These are phyloP conservation scores for Trichoderma atroviride DNA, from an alignment of 2,329 filamentous ascomycete genomes.

Conservation along the genomic window DNA sequence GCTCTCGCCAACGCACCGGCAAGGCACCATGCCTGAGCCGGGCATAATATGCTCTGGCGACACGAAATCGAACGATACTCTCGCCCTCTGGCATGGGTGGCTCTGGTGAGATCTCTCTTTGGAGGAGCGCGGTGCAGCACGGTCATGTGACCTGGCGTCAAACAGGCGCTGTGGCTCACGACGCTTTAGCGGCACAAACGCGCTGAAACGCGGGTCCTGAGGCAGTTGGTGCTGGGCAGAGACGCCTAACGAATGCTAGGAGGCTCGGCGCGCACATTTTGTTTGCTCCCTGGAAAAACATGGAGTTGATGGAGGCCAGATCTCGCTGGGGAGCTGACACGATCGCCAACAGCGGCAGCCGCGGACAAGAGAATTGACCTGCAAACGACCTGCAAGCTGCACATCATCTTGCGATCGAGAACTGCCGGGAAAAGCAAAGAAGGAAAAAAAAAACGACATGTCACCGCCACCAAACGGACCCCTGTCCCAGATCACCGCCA, in stretches of 20 bases:
- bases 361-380: not conserved
- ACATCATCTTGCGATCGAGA: not conserved
- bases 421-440: not conserved
- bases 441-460: constrained; percentile 17
- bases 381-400: not conserved
- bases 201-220: constrained; percentile 12
- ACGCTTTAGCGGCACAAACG: constrained; percentile 31
- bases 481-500: constrained; percentile 44
- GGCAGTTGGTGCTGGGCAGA: not conserved
- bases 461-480: constrained; percentile 25
- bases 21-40: not conserved
- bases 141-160: constrained; percentile 37
- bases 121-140: not conserved
- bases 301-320: not conserved
- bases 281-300: constrained; percentile 3
- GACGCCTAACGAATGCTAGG: not conserved
- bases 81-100: not conserved
- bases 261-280: not conserved
- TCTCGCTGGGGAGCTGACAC: not conserved
- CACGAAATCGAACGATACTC: not conserved
- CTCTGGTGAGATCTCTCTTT: not conserved
- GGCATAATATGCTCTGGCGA: not conserved
- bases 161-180: constrained; percentile 25
- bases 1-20: not conserved
- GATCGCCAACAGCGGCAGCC: not conserved